Percentiles rank a stretch among this genome's conserved stretches.
These are phyloP conservation scores for Lentinula sp. DNA, from an alignment of 768 basidiomycete species.

Conservation along the genomic window DNA sequence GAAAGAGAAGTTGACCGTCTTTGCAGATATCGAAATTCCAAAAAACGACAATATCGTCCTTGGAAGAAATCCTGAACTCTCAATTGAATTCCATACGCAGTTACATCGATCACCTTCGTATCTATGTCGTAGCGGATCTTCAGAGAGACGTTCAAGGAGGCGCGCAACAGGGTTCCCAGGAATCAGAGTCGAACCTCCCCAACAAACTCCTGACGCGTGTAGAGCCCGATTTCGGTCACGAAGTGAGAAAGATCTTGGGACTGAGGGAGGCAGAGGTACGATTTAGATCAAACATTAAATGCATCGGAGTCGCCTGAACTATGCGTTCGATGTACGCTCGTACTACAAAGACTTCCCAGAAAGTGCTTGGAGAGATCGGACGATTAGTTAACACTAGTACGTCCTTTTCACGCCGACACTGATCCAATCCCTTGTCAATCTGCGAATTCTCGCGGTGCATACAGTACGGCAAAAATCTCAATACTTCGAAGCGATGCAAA, in stretches of 20 bases:
- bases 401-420: not conserved
- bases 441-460: not conserved
- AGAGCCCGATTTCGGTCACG: not conserved
- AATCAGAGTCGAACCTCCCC: too few relatives aligned
- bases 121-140: not conserved
- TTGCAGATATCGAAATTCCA: not conserved
- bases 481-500: not conserved
- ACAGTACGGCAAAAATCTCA: not conserved
- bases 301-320: too few relatives aligned
- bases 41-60: not conserved
- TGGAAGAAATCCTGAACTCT: not conserved
- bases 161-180: not conserved
- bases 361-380: not conserved
- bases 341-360: not conserved
- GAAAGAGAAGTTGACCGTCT: too few relatives aligned
- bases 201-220: too few relatives aligned
- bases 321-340: too few relatives aligned
- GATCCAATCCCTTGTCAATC: not conserved
- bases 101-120: not conserved
- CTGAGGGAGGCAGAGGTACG: not conserved
- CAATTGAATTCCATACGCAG: not conserved
- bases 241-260: not conserved
- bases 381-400: not conserved
- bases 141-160: too few relatives aligned
- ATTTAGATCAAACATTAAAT: not conserved